A percentile compares a stretch with the other conserved stretches of the same genome.
These are phyloP conservation scores for Neonectria neomacrospora DNA, from an alignment of 2,329 filamentous ascomycete species.

Conservation along the genomic window DNA sequence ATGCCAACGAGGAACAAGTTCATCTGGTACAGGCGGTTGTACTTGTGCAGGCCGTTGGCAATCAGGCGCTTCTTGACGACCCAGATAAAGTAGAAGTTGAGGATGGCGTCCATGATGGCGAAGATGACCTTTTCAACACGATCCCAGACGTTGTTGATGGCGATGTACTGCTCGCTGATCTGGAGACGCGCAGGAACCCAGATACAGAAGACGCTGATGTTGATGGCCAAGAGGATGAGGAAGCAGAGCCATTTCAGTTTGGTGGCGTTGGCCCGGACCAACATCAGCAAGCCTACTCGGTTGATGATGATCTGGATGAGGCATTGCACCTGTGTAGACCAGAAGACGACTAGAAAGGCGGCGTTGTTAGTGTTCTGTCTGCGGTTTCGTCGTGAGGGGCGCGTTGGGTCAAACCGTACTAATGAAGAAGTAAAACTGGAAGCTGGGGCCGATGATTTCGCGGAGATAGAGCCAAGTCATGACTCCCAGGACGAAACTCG, in stretches of 20 bases:
- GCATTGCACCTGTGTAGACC: slow-evolving; percentile 53
- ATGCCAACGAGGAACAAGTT: slow-evolving; percentile 45
- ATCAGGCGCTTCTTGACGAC: slow-evolving; percentile 58
- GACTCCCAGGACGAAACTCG: slow-evolving; percentile 39
- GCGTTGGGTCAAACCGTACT: slow-evolving; percentile 39
- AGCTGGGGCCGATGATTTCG: slow-evolving; percentile 45
- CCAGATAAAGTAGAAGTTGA: slow-evolving; percentile 61
- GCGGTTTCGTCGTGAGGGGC: fast-evolving
- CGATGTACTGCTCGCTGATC: slow-evolving; percentile 51
- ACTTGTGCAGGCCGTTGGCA: slow-evolving; percentile 60
- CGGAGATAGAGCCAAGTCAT: slow-evolving; percentile 43
- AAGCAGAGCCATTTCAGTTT: slow-evolving; percentile 58
- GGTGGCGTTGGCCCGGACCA: slow-evolving; percentile 48
- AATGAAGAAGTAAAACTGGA: slow-evolving; percentile 44
- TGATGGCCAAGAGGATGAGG: slow-evolving; percentile 55
- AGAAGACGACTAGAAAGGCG: slow-evolving; percentile 42
- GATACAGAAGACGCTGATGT: slow-evolving; percentile 61
- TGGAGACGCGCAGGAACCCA: slow-evolving; percentile 62
- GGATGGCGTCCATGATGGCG: slow-evolving; percentile 56
- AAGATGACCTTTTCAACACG: slow-evolving; percentile 62
- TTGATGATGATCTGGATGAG: slow-evolving; percentile 65
- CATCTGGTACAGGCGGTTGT: slow-evolving; percentile 57
- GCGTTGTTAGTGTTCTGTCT: not conserved
- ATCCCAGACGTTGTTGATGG: slow-evolving; percentile 61
- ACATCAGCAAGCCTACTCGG: slow-evolving; percentile 58